A percentile compares a stretch with the other conserved stretches of the same genome.
These are phyloP conservation scores for Boletus speciosus DNA, from an alignment of 768 basidiomycete genomes.

Conservation along the genomic window DNA sequence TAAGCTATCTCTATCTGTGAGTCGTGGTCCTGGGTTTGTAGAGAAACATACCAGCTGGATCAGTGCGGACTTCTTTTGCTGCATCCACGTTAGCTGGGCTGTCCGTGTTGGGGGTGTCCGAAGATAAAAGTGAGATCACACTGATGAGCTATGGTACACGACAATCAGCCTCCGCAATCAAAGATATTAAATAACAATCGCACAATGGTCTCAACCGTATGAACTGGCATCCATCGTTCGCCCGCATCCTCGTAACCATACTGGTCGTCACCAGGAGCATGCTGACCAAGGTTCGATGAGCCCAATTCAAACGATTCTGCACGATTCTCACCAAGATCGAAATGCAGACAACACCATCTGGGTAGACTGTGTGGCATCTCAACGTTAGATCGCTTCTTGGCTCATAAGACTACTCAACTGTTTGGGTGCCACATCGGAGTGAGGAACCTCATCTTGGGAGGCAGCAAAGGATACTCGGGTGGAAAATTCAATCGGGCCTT, in stretches of 20 bases:
- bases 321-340: constrained; percentile 74
- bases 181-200: constrained; percentile 19
- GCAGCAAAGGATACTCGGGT: constrained; percentile 81
- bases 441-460: constrained; percentile 94
- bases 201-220: constrained; percentile 95
- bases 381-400: neutral
- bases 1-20: constrained; percentile 52
- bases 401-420: constrained; percentile 50
- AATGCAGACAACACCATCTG: constrained; percentile 91
- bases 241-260: constrained; percentile 96
- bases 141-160: constrained; percentile 71
- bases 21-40: neutral
- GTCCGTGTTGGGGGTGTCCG: constrained; percentile 86
- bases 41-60: constrained; percentile 49
- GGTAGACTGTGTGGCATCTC: constrained; percentile 61
- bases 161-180: neutral
- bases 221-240: constrained; percentile 97
- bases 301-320: neutral
- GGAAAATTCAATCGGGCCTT: constrained; percentile 90
- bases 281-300: constrained; percentile 44
- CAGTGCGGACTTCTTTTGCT: constrained; percentile 78
- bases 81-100: constrained; percentile 97
- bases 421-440: constrained; percentile 99
- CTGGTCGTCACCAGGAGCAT: constrained; percentile 94
- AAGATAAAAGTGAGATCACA: constrained; percentile 93